Base-by-base conservation (phyloP, 192 early-diverging fungal species). In the Linnemannia elongata region DNA sequence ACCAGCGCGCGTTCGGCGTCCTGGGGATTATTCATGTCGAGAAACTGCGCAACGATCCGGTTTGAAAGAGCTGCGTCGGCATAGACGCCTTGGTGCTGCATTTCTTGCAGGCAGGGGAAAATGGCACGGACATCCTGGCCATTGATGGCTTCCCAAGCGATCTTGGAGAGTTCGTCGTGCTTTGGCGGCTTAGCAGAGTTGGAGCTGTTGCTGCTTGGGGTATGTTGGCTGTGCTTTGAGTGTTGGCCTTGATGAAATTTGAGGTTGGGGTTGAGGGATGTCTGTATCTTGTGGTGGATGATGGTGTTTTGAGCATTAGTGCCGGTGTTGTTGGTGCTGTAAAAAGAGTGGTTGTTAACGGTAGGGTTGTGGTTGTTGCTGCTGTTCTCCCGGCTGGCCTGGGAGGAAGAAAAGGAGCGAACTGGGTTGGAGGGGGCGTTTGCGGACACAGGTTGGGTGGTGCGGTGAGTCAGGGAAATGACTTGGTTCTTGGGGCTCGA, bases 361-460 rank as follows among this genome's bases (percentile, higher is more conserved):
- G 77, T 72, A 30, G 69, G 52, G 30, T 69, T 74, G 15, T 75
- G 55, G 45, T 71, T 73, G 66, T 73, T 54, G n/a, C 72, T 80
- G 79, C 77, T 81, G 75, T 86, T 86, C 38, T 86, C 84, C 39
- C 84, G 74, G 55, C 69, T 80, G 70, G 84, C 75, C 54, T 86
- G 84, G 12, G 78, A 69, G 36, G 84, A 86, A 9, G 84, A 86
- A 76, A 81, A 86, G 35, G 84, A 81, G 15, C 84, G 78, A n/a
- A 86, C 79, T 17, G 84, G 78, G 63, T 81, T 80, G 69, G 84
- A 49, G 18, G 82, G 79, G 20, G 84, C 39, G 38, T 86, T 86
- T 22, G 80, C 74, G 44, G 47, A 10, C 33, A 41, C 68, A 6
- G 78, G 69, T 63, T 86, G 84, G 24, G 84, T 63, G 12, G 79